Evolutionary conservation across 345 rosid genomes (phyloP).

Genomic region (Gossypium thurberi): DNA sequence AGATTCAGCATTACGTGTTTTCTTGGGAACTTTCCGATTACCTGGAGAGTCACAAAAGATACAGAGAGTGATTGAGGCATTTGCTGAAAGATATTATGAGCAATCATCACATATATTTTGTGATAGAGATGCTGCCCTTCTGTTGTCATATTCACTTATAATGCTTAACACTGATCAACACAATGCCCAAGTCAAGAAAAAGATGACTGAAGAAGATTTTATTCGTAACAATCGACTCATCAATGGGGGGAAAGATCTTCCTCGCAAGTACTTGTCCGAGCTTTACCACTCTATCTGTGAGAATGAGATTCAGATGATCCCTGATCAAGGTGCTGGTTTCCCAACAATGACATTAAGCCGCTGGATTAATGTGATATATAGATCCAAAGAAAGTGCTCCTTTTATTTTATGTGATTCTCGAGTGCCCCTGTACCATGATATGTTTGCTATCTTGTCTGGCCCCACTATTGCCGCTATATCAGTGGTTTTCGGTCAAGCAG

Average conservation of each 20-base stretch:
- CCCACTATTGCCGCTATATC: constrained; percentile 69
- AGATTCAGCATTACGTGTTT: constrained; percentile 65
- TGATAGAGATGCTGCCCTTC: constrained; percentile 59
- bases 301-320: constrained; percentile 66
- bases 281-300: constrained; percentile 58
- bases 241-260: constrained; percentile 72
- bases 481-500: constrained; percentile 69
- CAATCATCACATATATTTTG: constrained; percentile 55
- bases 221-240: constrained; percentile 60
- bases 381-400: constrained; percentile 49
- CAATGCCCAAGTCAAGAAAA: constrained; percentile 65
- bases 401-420: constrained; percentile 47
- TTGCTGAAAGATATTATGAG: constrained; percentile 76
- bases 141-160: constrained; percentile 70
- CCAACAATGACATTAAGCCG: constrained; percentile 51
- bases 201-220: constrained; percentile 77
- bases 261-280: constrained; percentile 58
- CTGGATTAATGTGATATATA: constrained; percentile 62
- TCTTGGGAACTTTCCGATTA: constrained; percentile 66
- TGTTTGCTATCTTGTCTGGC: constrained; percentile 53
- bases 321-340: constrained; percentile 55
- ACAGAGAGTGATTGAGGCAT: constrained; percentile 75
- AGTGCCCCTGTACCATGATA: constrained; percentile 52
- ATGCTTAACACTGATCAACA: constrained; percentile 75
- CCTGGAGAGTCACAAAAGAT: constrained; percentile 86